A percentile compares a stretch with the other conserved stretches of the same genome.
Conservation (phyloP, 2,329 filamentous ascomycete genomes). For the Blastomyces emzantsi region DNA sequence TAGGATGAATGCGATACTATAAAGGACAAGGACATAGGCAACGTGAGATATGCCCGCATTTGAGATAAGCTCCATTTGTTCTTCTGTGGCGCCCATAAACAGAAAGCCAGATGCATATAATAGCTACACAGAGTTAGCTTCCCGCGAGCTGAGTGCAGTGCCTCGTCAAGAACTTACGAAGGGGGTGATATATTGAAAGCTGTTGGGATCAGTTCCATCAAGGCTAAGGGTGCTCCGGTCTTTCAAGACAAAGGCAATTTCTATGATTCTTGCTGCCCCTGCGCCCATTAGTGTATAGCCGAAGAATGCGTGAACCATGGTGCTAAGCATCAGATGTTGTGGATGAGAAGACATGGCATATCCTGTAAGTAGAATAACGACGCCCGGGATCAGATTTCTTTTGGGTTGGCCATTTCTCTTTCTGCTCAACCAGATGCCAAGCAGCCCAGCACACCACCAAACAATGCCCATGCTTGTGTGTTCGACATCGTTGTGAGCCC, state of each 20-base stretch:
- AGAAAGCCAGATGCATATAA: slow-evolving; percentile 88
- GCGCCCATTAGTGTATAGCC: slow-evolving; percentile 93
- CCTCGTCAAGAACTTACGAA: slow-evolving; percentile 50
- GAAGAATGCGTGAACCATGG: slow-evolving; percentile 80
- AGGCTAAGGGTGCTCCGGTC: slow-evolving; percentile 58
- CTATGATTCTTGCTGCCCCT: slow-evolving; percentile 73
- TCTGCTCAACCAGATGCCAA: slow-evolving; percentile 85
- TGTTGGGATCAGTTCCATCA: slow-evolving; percentile 61
- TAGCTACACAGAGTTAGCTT: slow-evolving; percentile 46
- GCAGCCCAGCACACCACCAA: slow-evolving; percentile 91
- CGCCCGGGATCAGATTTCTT: slow-evolving; percentile 84
- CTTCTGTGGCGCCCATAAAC: slow-evolving; percentile 95
- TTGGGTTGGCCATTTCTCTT: slow-evolving; percentile 76
- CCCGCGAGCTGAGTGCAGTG: slow-evolving; percentile 12
- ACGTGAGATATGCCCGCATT: slow-evolving; percentile 74
- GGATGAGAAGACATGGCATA: slow-evolving; percentile 94
- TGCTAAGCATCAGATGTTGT: slow-evolving; percentile 73
- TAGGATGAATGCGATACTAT: slow-evolving; percentile 77
- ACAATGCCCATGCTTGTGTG: slow-evolving; percentile 99
- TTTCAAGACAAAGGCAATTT: slow-evolving; percentile 77
- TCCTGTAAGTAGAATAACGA: slow-evolving; percentile 85
- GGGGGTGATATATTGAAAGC: slow-evolving; percentile 61
- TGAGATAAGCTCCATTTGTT: slow-evolving; percentile 77
- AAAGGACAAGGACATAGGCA: slow-evolving; percentile 84
- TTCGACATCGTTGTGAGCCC: slow-evolving; percentile 91